Evolutionary conservation across 75 land plant genomes (phyloP).

Genomic region (Picea glauca): DNA sequence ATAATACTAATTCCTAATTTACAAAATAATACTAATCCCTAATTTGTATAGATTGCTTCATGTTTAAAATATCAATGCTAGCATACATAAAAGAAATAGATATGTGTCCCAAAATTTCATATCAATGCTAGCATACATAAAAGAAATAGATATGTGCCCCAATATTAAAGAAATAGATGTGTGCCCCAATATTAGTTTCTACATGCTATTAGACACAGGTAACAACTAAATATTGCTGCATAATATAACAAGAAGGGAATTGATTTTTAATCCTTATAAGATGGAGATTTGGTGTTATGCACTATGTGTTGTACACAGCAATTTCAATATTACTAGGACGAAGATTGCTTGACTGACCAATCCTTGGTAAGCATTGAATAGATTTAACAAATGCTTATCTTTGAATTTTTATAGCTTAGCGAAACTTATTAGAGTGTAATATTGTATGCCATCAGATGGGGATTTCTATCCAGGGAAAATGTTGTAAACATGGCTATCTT

Average conservation of each 20-base stretch:
- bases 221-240: too few species aligned
- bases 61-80: neutral
- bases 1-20: neutral
- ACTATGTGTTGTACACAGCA: neutral
- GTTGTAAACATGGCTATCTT: too few species aligned
- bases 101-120: neutral
- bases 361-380: neutral
- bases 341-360: neutral
- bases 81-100: neutral
- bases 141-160: too few species aligned
- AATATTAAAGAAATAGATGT: too few species aligned
- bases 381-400: neutral
- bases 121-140: neutral
- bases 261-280: too few species aligned
- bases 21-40: neutral
- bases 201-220: too few species aligned
- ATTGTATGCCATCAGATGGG: neutral
- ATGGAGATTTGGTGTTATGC: neutral
- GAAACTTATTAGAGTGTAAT: neutral
- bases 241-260: too few species aligned
- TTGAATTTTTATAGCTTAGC: neutral
- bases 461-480: too few species aligned
- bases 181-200: neutral
- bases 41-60: neutral
- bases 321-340: neutral